These are phyloP conservation scores for Sporothrix curviconia DNA, from an alignment of 2,329 filamentous ascomycete genomes.

Conservation along the genomic window DNA sequence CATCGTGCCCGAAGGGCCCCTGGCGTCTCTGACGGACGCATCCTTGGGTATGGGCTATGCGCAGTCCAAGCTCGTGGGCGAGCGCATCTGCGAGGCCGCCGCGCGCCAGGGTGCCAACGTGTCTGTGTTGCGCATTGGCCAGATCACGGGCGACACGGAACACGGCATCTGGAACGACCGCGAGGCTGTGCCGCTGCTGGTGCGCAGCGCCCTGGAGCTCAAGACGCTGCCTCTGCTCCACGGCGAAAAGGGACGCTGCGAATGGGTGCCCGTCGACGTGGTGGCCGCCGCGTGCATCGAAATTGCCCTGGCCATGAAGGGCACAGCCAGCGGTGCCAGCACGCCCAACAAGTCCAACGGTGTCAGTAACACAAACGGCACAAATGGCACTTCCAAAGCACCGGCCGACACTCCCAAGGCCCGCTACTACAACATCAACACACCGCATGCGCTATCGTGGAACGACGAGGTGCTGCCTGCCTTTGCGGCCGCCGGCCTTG, in stretches of 20 bases:
- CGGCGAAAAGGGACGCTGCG: slow-evolving; percentile 29
- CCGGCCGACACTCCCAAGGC: slow-evolving; percentile 12
- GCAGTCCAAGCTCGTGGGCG: slow-evolving; percentile 16
- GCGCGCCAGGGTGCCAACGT: slow-evolving; percentile 16
- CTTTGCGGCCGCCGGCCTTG: slow-evolving; percentile 42
- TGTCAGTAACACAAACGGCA: neutral
- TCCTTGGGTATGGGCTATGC: slow-evolving; percentile 14
- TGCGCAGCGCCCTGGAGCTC: slow-evolving; percentile 39
- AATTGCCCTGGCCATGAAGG: slow-evolving; percentile 21
- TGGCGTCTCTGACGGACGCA: neutral
- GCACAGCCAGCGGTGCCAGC: neutral
- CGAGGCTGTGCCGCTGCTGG: slow-evolving; percentile 47
- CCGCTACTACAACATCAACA: slow-evolving; percentile 43
- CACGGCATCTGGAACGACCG: slow-evolving; percentile 44
- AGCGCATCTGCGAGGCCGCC: slow-evolving; percentile 16
- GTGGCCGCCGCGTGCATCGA: slow-evolving; percentile 37
- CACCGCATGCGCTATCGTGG: slow-evolving; percentile 44
- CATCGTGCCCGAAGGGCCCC: slow-evolving; percentile 8
- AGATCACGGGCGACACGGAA: slow-evolving; percentile 42
- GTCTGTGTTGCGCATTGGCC: slow-evolving; percentile 41
- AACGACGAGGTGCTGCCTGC: slow-evolving; percentile 42
- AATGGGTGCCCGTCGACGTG: slow-evolving; percentile 41
- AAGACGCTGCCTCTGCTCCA: slow-evolving; percentile 39
- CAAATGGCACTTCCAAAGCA: slow-evolving; percentile 19
- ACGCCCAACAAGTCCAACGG: neutral